These are phyloP conservation scores for Cladophialophora carrionii DNA, from an alignment of 2,329 filamentous ascomycete species.

Conservation along the genomic window DNA sequence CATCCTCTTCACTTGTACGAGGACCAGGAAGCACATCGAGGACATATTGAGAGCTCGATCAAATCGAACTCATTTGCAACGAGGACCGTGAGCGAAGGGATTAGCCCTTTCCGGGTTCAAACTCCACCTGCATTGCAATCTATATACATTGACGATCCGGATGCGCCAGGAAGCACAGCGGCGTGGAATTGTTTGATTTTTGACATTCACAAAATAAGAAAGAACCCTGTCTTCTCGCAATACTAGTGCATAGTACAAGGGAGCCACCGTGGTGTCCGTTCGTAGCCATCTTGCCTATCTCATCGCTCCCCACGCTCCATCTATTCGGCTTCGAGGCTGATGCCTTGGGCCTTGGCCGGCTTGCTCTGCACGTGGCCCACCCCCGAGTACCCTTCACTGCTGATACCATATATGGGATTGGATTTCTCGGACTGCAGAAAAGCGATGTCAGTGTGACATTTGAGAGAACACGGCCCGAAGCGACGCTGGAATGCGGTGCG, in stretches of 20 bases:
- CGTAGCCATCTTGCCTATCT: not conserved
- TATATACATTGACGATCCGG: constrained; percentile 32
- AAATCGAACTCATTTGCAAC: not conserved
- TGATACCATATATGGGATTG: constrained; percentile 84
- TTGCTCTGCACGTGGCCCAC: constrained; percentile 74
- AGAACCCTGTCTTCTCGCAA: constrained; percentile 28
- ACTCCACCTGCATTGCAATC: constrained; percentile 21
- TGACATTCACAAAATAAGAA: constrained; percentile 30
- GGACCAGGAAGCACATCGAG: not conserved
- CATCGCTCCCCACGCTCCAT: constrained; percentile 22
- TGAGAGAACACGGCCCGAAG: not conserved
- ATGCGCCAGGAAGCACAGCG: constrained; percentile 16
- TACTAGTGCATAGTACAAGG: constrained; percentile 30
- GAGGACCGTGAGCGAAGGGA: not conserved
- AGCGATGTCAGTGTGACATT: constrained; percentile 20
- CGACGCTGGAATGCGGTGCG: not conserved
- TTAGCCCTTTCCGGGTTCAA: constrained; percentile 13
- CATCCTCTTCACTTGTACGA: not conserved
- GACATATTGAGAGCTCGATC: not conserved
- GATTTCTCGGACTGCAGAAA: constrained; percentile 71
- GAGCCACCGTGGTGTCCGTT: not conserved
- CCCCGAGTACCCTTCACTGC: constrained; percentile 76
- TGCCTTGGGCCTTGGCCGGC: constrained; percentile 44
- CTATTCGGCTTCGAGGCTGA: constrained; percentile 36
- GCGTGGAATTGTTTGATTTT: constrained; percentile 26